phyloP scores from a whole-genome alignment of 2,329 filamentous ascomycete species.

The Ceratocystis papillata region DNA sequence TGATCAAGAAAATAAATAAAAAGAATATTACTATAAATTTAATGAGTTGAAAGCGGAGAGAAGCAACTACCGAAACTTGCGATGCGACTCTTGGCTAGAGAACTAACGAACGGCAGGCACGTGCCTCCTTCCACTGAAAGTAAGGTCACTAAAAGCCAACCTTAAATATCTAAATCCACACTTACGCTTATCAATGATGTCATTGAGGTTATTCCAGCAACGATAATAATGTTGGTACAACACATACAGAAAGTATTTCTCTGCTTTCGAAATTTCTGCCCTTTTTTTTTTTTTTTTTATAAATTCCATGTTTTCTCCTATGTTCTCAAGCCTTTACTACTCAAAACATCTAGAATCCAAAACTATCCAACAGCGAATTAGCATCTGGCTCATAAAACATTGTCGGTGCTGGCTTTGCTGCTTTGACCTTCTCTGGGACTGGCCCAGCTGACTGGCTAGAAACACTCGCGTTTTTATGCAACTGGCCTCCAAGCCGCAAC shows the following conservation, averaged over 20 bases:
- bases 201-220: neutral
- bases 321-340: no score
- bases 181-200: neutral
- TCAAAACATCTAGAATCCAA: constrained; percentile 57
- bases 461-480: constrained; percentile 32
- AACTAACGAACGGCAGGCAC: neutral
- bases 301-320: neutral
- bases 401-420: constrained; percentile 53
- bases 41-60: neutral
- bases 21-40: neutral
- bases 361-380: constrained; percentile 77
- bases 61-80: neutral
- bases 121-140: neutral
- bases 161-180: neutral
- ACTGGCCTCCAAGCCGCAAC: constrained; percentile 28
- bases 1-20: neutral
- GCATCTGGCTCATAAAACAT: constrained; percentile 89
- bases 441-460: neutral
- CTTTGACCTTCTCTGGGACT: constrained; percentile 29
- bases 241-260: neutral
- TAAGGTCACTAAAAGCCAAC: neutral
- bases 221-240: neutral
- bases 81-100: no score
- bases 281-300: neutral
- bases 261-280: neutral